phyloP scores from a whole-genome alignment of 2,329 filamentous ascomycete species.

The Pseudogymnoascus sp. region DNA sequence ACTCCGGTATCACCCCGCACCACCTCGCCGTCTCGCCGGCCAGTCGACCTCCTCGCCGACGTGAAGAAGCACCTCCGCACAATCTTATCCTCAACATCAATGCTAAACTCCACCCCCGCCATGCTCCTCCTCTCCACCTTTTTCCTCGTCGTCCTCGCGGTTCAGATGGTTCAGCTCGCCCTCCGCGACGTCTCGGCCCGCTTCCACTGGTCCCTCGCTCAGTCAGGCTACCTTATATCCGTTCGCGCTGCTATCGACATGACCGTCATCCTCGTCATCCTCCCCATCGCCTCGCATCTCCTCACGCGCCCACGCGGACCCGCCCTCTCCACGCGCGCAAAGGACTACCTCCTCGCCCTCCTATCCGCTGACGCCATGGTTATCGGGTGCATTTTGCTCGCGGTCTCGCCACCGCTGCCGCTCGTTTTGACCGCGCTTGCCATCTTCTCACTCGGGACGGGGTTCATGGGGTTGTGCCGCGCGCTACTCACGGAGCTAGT shows the following conservation, averaged over 20 bases:
- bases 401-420: constrained; percentile 17
- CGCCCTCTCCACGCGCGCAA: constrained; percentile 17
- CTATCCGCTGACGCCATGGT: constrained; percentile 18
- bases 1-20: neutral
- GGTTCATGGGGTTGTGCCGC: constrained; percentile 18
- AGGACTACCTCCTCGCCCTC: constrained; percentile 24
- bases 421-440: constrained; percentile 20
- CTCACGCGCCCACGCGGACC: constrained; percentile 8
- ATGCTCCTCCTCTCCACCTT: constrained; percentile 27
- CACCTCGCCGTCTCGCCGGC: neutral
- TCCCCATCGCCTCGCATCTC: constrained; percentile 22
- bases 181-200: constrained; percentile 25
- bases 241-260: constrained; percentile 23
- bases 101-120: constrained; percentile 23
- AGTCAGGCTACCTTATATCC: constrained; percentile 23
- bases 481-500: constrained; percentile 23
- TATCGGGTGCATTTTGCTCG: constrained; percentile 12
- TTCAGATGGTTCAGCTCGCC: constrained; percentile 17
- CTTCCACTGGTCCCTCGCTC: constrained; percentile 21
- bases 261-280: constrained; percentile 19
- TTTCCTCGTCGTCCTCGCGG: constrained; percentile 15
- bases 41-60: neutral
- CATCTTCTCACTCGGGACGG: constrained; percentile 23
- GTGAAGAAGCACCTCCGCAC: constrained; percentile 17
- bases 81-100: constrained; percentile 16